Base-by-base conservation (phyloP, 2,329 filamentous ascomycete species). In the Sporothrix mexicana region DNA sequence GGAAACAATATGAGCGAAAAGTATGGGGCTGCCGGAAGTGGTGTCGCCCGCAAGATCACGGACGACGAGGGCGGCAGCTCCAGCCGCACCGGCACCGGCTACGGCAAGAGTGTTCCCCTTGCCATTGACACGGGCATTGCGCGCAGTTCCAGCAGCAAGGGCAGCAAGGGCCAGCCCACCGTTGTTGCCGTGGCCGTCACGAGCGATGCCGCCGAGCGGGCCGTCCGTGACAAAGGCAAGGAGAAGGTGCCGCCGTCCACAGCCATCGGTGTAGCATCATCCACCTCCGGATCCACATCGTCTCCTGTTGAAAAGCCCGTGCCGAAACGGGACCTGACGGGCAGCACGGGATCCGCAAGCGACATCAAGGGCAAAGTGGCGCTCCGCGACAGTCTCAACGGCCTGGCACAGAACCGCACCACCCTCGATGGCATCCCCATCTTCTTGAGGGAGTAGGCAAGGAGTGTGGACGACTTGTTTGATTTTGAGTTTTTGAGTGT, bases 401-500 rank as follows among this genome's bases (percentile, higher is more conserved):
- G 73, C 8, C 66, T 74, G 47, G 64, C 73, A 45, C 73, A 72
- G 59, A 69, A 72, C 53, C 55, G 70, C 7, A 17, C 67, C 12
- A 73, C 57, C 2, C 53, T 73, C 15, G 72, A 73, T n/a, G 70
- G 72, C 15, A 69, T 85, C 17, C 87, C 87, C 0, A 83, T 83
- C 3, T 77, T 73, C 0, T 84, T 85, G 72, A 92, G 85, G 69
- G 69, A 70, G 43, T 70, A 70, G 51, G 51, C 7, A 20, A 13
- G 17, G 8, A 17, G 25, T 13, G 49, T 20, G n/a, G 2, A 53
- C 6, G n/a, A 5, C n/a, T 57, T 23, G 13, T 10, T 53, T 66
- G 12, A 25, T 49, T 66, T 66, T 66, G 61, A 43, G 17, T 41
- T 45, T 57, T 25, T 47, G 17, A 20, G 30, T 17, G 55, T 6